Base-by-base conservation (phyloP, 345 rosid species). In the Populus deltoides region DNA sequence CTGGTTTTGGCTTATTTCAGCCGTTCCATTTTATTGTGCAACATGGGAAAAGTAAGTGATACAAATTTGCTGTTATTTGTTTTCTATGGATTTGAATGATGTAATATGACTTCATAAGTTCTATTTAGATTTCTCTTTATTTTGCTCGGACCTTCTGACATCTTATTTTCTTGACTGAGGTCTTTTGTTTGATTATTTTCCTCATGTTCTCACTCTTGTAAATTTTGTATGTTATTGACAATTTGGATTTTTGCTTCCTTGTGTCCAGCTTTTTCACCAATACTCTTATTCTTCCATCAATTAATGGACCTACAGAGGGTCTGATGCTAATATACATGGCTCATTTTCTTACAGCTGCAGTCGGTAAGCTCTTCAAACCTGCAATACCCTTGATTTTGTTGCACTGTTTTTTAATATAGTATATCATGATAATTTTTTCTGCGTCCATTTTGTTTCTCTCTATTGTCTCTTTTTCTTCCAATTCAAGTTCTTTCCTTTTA, bases 231-330 rank as follows among this genome's bases (percentile, higher is more conserved):
- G 24, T 79, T 66, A 71, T 73, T 33, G 45, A 45, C 75, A 24
- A 31, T 57, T 67, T 78, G 72, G 41, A 80, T 75, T 35, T 69
- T 77, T 71, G n/a, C 17, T 65, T 69, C 35, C 74, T 17, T 63
- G 67, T 47, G 12, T 87, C 78, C 90, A 96, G 99, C 90, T 97
- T 82, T 70, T 97, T 97, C 66, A 92, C 97, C 88, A 90, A 94
- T 75, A 90, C 94, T 6, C 99, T 97, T 80, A 90, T 87, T 75
- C 97, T 94, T 81, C 99, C 99, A 1, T 97, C 86, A 76, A 76
- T 97, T 65, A 97, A 97, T 84, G 99, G 99, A 80, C 97, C 99
- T 51, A 97, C 97, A 2, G 99, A 94, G 85, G 99, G 99, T 65
- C 92, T 97, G 83, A 90, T 94, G 76, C 82, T 97, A 82, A 94